These are phyloP conservation scores for Schoenoplectus tabernaemontani DNA, from an alignment of 202 grass and related monocot species.

Conservation along the genomic window DNA sequence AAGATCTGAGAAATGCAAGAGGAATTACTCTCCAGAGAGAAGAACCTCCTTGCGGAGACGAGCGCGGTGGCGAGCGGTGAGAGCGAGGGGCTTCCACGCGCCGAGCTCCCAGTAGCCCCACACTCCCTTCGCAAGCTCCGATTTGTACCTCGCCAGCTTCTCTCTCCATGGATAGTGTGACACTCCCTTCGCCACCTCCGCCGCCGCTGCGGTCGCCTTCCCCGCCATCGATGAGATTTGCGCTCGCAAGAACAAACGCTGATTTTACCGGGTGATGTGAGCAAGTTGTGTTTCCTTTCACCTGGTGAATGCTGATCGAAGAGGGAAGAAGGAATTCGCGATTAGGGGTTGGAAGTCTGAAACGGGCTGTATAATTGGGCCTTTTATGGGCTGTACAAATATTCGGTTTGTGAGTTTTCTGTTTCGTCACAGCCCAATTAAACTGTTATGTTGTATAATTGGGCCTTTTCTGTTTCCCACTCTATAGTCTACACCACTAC, in stretches of 20 bases:
- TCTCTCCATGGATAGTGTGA: slow-evolving; percentile 63
- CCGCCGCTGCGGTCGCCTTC: slow-evolving; percentile 28
- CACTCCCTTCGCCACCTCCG: slow-evolving; percentile 32
- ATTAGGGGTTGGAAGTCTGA: not conserved
- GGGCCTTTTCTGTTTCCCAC: no score
- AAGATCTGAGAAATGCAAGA: not conserved
- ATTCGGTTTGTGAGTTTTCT: not conserved
- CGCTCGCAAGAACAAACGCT: not conserved
- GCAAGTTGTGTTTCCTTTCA: no score
- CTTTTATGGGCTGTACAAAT: not conserved
- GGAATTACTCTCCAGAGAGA: slow-evolving; percentile 48
- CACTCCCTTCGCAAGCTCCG: slow-evolving; percentile 66
- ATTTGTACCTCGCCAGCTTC: slow-evolving; percentile 68
- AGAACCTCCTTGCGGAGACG: slow-evolving; percentile 90
- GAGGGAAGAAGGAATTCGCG: not conserved
- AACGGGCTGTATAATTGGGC: not conserved
- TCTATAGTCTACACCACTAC: no score
- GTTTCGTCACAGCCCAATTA: not conserved
- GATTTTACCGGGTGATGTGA: no score
- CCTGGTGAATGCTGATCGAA: not conserved
- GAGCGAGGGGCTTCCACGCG: slow-evolving; percentile 75
- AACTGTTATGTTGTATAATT: no score
- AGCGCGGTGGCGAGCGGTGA: slow-evolving; percentile 68
- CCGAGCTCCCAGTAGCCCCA: slow-evolving; percentile 98
- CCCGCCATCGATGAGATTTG: slow-evolving; percentile 29